Evolutionary conservation across 306 rosid species (phyloP).

Genomic region (Gynostemma pentaphyllum): DNA sequence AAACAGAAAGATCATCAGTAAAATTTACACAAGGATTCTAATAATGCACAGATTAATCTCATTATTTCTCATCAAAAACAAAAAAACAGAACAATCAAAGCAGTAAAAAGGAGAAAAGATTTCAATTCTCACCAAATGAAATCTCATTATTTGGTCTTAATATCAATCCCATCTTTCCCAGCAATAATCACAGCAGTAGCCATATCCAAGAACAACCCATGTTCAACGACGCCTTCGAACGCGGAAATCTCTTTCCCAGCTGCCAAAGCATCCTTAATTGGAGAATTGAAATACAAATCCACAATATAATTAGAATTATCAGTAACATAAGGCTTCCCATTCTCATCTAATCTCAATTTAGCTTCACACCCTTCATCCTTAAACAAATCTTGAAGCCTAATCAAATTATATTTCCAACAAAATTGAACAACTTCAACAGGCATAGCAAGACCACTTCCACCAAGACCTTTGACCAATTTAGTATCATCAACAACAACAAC

Average conservation of each 20-base stretch:
- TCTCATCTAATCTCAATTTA: constrained; percentile 36
- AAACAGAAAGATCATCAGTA: neutral
- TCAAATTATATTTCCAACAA: constrained; percentile 66
- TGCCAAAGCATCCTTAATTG: constrained; percentile 59
- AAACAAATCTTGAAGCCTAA: constrained; percentile 37
- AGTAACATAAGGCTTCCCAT: constrained; percentile 45
- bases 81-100: neutral
- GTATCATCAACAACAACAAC: constrained; percentile 71
- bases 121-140: neutral
- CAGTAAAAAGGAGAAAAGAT: neutral
- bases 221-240: constrained; percentile 79
- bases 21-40: neutral
- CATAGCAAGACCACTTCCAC: constrained; percentile 70
- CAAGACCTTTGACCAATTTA: constrained; percentile 46
- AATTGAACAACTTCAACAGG: constrained; percentile 68
- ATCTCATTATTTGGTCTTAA: constrained; percentile 18
- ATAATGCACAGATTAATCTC: neutral
- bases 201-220: constrained; percentile 79
- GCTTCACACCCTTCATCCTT: constrained; percentile 53
- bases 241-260: constrained; percentile 60
- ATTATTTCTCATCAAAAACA: neutral
- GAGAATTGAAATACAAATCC: constrained; percentile 50
- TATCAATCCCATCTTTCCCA: constrained; percentile 64
- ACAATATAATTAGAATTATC: constrained; percentile 66
- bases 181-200: constrained; percentile 84